These are phyloP conservation scores for Russula ochroleuca DNA, from an alignment of 768 basidiomycete species.

Conservation along the genomic window DNA sequence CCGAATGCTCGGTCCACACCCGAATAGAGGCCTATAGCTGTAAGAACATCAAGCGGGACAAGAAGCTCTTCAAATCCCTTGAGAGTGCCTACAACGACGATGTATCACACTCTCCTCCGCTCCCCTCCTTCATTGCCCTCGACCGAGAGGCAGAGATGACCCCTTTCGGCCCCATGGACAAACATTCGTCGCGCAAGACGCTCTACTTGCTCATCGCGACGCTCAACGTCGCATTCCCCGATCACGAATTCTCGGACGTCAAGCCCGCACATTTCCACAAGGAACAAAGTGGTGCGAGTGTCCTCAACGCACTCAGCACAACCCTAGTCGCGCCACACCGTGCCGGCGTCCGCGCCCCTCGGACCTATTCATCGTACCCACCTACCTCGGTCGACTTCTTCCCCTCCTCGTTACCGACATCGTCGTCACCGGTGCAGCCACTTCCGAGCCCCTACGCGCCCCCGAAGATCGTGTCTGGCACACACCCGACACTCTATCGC, in stretches of 20 bases:
- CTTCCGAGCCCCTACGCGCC: conserved; percentile 64
- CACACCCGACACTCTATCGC: conserved; percentile 84
- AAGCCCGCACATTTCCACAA: conserved; percentile 85
- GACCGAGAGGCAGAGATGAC: conserved; percentile 71
- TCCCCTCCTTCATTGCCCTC: conserved; percentile 72
- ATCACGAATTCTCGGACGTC: conserved; percentile 94
- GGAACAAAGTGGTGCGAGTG: conserved; percentile 66
- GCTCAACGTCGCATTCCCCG: conserved; percentile 95
- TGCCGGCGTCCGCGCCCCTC: conserved; percentile 60
- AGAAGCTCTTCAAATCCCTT: conserved; percentile 90
- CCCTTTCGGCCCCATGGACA: conserved; percentile 88
- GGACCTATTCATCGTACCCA: conserved; percentile 85
- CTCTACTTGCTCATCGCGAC: conserved; percentile 95
- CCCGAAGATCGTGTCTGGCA: conserved; percentile 71
- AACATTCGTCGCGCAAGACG: conserved; percentile 80
- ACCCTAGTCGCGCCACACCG: conserved; percentile 73
- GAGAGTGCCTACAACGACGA: conserved; percentile 84
- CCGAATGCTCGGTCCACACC: conserved; percentile 85
- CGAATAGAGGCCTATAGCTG: conserved; percentile 96
- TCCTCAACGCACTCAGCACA: conserved; percentile 80
- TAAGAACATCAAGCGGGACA: conserved; percentile 96
- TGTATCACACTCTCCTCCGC: conserved; percentile 75
- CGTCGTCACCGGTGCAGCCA: conserved; percentile 61
- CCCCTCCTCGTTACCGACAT: conserved; percentile 68
- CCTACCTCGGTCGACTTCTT: conserved; percentile 68